phyloP scores from a whole-genome alignment of 768 basidiomycete genomes.

The Mycena chlorophos region DNA sequence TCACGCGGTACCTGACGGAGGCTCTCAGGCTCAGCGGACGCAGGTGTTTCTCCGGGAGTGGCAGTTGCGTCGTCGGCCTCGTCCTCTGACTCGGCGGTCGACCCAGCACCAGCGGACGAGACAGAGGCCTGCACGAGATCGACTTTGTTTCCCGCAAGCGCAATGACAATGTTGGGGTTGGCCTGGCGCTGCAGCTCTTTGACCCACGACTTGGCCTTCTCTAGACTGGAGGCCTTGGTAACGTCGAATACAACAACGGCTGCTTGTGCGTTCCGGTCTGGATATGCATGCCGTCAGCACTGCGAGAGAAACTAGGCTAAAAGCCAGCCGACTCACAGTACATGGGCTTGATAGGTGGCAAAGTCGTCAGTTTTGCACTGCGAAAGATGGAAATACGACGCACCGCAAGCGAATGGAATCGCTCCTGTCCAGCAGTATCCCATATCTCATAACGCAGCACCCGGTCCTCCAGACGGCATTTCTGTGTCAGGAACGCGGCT shows the following conservation, averaged over 20 bases:
- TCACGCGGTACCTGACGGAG: slow-evolving; percentile 89
- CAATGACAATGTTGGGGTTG: slow-evolving; percentile 98
- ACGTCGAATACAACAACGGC: slow-evolving; percentile 99
- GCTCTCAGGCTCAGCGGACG: slow-evolving; percentile 63
- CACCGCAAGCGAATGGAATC: slow-evolving; percentile 95
- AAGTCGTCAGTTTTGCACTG: slow-evolving; percentile 3
- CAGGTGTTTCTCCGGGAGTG: slow-evolving; percentile 72
- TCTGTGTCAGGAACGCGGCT: slow-evolving; percentile 93
- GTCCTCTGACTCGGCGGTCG: slow-evolving; percentile 74
- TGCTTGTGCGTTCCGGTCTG: slow-evolving; percentile 89
- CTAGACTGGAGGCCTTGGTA: slow-evolving; percentile 91
- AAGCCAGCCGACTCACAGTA: slow-evolving; percentile 47
- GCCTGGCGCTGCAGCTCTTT: slow-evolving; percentile 99
- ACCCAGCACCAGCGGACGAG: slow-evolving; percentile 47
- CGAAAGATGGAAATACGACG: slow-evolving; percentile 32
- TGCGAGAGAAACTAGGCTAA: not conserved
- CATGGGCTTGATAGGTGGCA: slow-evolving; percentile 72
- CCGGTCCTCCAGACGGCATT: slow-evolving; percentile 92
- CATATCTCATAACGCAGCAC: slow-evolving; percentile 95
- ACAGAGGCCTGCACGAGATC: slow-evolving; percentile 77
- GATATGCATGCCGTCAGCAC: not conserved
- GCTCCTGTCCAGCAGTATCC: slow-evolving; percentile 95
- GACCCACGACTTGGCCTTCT: slow-evolving; percentile 99
- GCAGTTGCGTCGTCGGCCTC: slow-evolving; percentile 92
- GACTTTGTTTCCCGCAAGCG: slow-evolving; percentile 96